phyloP scores from a whole-genome alignment of 1,284 basidiomycete species.

The Cystobasidiaceae sp. region DNA sequence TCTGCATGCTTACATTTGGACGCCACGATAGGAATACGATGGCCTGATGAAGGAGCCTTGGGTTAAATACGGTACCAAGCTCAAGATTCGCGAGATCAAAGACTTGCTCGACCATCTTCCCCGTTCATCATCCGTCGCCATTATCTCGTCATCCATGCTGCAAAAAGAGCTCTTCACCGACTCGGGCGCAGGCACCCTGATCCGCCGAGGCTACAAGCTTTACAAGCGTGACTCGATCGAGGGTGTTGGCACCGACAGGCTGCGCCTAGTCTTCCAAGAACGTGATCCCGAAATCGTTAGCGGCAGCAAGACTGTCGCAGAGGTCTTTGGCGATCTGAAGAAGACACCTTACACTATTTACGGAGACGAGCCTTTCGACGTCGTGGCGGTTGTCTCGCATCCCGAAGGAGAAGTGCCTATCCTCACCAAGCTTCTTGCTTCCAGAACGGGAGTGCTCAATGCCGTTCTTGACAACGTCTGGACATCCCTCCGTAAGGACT shows the following conservation, averaged over 20 bases:
- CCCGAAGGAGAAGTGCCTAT: slow-evolving; percentile 85
- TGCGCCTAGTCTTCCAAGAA: slow-evolving; percentile 87
- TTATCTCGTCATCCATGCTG: slow-evolving; percentile 87
- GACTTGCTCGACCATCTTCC: slow-evolving; percentile 97
- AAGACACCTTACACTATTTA: slow-evolving; percentile 89
- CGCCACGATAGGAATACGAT: slow-evolving; percentile 89
- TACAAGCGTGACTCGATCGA: slow-evolving; percentile 82
- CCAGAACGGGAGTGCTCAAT: slow-evolving; percentile 83
- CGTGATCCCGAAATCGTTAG: slow-evolving; percentile 85
- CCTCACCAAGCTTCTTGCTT: slow-evolving; percentile 85
- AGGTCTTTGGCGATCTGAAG: slow-evolving; percentile 71
- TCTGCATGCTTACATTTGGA: no score
- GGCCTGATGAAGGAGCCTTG: slow-evolving; percentile 97
- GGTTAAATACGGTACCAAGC: slow-evolving; percentile 99
- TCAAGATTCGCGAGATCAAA: slow-evolving; percentile 99
- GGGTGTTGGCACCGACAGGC: slow-evolving; percentile 80
- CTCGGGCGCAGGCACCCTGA: slow-evolving; percentile 92
- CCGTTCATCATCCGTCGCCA: slow-evolving; percentile 94
- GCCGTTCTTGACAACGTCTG: slow-evolving; percentile 97
- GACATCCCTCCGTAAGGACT: slow-evolving; percentile 89
- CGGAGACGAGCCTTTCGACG: slow-evolving; percentile 94
- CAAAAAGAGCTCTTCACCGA: slow-evolving; percentile 99
- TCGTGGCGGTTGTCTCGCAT: slow-evolving; percentile 87
- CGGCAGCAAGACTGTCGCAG: slow-evolving; percentile 80
- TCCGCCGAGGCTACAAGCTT: slow-evolving; percentile 95